Evolutionary conservation across 2,329 filamentous ascomycete species (phyloP), one percentile per base, ranked within the genome.

Genomic region (Aspergillus tanneri): DNA sequence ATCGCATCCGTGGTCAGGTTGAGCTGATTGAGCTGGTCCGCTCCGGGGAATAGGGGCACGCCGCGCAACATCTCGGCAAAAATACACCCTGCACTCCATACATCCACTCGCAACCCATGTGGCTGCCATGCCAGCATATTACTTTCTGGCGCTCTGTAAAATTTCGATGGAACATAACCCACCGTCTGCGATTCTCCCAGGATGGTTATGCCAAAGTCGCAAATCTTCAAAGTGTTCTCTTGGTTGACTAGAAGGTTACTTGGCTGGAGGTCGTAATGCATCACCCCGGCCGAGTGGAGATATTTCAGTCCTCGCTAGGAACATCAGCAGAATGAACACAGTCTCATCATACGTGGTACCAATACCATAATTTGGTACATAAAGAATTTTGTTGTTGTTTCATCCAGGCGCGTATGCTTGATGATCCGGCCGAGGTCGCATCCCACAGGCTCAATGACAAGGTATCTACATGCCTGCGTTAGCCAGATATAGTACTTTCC

Each of bases 41-140:
- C 97, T 69, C 93, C 93, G 0, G 93, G 93, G 78, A 99, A 99
- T 19, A 99, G 77, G 21, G 93, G 93, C 77, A 96, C 96, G 65
- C 93, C 92, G 74, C 96, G 91, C 49, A 99, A 81, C 93, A 99
- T 99, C 76, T 99, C 93, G 30, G 93, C 93, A 63, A 97, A 96
- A 68, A 99, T 97, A 74, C 93, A 99, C 52, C 92, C 93, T n/a
- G 91, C 92, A 69, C 92, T 97, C 93, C 93, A 99, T 68, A 99
- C 96, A 70, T 99, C 93, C 49, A 97, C 93, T n/a, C 76, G 96
- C 92, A 32, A 96, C 85, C 97, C 92, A 74, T 99, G 97, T 77
- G 97, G 97, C 78, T 99, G 93, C 93, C 93, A 99, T 56, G 93
- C 97, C 68, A 99, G 88, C 93, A 99, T 99, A 69, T n/a, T n/a